Evolutionary conservation across 2,329 filamentous ascomycete species (phyloP).

Genomic region (Colletotrichum spinosum): DNA sequence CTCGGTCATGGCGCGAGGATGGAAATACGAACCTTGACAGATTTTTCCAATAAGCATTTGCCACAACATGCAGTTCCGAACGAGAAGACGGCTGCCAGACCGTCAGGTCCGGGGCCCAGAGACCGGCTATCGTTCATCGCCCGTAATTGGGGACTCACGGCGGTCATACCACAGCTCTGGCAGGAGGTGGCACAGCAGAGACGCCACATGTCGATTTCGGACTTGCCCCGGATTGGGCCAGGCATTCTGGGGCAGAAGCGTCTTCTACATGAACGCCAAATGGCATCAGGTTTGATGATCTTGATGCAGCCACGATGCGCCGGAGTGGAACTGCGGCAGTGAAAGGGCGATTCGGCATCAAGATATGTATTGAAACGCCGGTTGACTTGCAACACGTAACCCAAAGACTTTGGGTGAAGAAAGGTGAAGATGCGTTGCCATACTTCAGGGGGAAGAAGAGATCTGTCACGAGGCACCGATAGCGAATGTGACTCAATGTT

Average conservation of each 20-base stretch:
- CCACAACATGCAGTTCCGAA: constrained; percentile 77
- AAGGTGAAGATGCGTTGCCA: constrained; percentile 79
- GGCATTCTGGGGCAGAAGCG: constrained; percentile 75
- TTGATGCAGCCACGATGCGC: constrained; percentile 40
- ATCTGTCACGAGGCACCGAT: not conserved
- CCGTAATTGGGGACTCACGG: constrained; percentile 39
- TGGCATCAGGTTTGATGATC: constrained; percentile 67
- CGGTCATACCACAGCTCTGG: constrained; percentile 71
- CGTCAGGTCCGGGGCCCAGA: constrained; percentile 70
- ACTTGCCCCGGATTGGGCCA: constrained; percentile 71
- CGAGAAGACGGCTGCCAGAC: constrained; percentile 75
- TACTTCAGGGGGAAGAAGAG: constrained; percentile 59
- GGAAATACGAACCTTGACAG: constrained; percentile 70
- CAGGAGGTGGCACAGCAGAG: constrained; percentile 73
- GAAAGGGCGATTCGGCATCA: constrained; percentile 56
- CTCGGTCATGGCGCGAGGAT: constrained; percentile 33
- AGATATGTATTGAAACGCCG: constrained; percentile 73
- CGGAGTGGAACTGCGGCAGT: constrained; percentile 42
- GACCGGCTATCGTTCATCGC: constrained; percentile 60
- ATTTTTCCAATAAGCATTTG: constrained; percentile 69
- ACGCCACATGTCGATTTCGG: constrained; percentile 83
- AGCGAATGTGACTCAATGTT: not conserved
- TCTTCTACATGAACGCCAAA: constrained; percentile 79
- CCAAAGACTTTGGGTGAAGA: constrained; percentile 72
- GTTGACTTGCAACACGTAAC: constrained; percentile 75